phyloP scores from a whole-genome alignment of 345 rosid species.

The Eucalyptus shirleyi region DNA sequence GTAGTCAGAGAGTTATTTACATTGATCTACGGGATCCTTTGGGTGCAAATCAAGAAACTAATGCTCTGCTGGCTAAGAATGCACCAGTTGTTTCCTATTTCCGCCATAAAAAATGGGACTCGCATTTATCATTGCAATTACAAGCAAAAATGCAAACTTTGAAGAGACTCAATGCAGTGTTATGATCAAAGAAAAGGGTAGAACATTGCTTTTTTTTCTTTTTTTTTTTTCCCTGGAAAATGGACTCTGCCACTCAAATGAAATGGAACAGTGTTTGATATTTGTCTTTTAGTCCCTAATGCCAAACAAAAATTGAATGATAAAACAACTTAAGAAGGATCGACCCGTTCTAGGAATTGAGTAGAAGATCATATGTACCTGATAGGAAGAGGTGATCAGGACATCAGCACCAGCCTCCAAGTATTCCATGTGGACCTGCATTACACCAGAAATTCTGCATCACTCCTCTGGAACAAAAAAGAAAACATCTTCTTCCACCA shows the following conservation, averaged over 20 bases:
- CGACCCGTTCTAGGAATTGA: neutral
- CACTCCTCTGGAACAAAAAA: neutral
- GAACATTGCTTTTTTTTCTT: neutral
- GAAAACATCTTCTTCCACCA: neutral
- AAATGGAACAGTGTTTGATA: neutral
- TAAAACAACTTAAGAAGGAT: neutral
- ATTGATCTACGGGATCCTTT: neutral
- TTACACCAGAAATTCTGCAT: neutral
- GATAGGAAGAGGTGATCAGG: conserved; percentile 84
- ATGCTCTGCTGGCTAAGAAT: neutral
- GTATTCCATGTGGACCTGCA: conserved; percentile 82
- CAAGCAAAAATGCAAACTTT: neutral
- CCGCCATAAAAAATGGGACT: neutral
- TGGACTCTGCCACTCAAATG: neutral
- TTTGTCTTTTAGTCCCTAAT: neutral
- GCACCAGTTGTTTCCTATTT: neutral
- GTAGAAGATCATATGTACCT: conserved; percentile 23
- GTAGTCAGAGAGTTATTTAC: neutral
- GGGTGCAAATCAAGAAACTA: neutral
- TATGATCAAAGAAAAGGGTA: neutral
- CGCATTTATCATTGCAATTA: neutral
- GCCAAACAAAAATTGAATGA: neutral
- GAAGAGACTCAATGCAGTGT: neutral
- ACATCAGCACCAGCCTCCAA: conserved; percentile 94
- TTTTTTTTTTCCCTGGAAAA: neutral